Base-by-base conservation (phyloP, 129 eudicot species). In the Calendula officinalis region DNA sequence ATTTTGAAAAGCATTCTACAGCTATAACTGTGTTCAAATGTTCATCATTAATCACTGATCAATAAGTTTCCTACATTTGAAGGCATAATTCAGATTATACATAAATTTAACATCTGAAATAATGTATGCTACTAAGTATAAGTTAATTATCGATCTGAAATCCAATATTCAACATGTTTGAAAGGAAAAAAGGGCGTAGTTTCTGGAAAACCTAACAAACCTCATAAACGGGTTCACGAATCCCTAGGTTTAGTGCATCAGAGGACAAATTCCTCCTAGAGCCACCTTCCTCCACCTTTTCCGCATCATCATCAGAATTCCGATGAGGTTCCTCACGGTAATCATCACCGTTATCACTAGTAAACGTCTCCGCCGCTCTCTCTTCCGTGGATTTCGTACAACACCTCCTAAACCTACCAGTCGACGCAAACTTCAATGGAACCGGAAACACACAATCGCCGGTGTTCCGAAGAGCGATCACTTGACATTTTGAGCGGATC, bases 161-260 rank as follows among this genome's bases (percentile, higher is more conserved):
- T 22, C 30, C 30, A 22, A 22, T 22, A 22, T 22, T 22, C 30
- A 22, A 22, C 30, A 22, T 22, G 30, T 22, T 22, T 22, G 30
- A 2, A 22, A 22, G 30, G 30, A 22, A 22, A 22, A 22, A 54
- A 54, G 7, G 45, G 32, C 44, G 5, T 53, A 36, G 5, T 48
- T 13, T 57, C 44, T 34, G 15, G 37, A 12, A 56, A 62, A 38
- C 13, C 40, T 33, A 56, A 39, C 71, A 47, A 8, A 91, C 99
- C 99, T 88, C 97, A 30, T 94, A 88, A 51, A 94, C 75, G 6
- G 97, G 99, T 57, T 94, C 97, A 15, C 97, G 99, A 80, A 94
- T 85, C 61, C 92, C 96, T 17, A 84, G 81, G 16, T 83, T 73
- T 35, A 82, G 73, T 49, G 82, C 56, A 73, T 80, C 83, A 50